Evolutionary conservation across 2,329 filamentous ascomycete genomes (phyloP).

Genomic region (Aulographum hederae): DNA sequence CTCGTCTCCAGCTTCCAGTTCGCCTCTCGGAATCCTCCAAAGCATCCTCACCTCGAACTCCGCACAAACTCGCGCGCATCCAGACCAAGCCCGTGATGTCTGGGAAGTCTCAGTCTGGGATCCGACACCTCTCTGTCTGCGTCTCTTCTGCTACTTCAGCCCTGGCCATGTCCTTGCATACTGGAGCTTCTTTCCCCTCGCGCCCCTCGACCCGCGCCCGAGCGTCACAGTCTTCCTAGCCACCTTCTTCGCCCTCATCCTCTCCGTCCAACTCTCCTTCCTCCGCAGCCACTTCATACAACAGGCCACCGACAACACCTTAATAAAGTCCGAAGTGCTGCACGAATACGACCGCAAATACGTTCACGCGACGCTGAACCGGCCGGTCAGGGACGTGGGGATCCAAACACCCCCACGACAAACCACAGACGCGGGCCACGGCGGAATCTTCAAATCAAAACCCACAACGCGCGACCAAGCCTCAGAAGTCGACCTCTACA

Average conservation of each 20-base stretch:
- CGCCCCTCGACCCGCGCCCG: conserved; percentile 56
- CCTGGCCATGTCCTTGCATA: conserved; percentile 87
- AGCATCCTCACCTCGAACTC: conserved; percentile 46
- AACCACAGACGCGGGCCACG: no score
- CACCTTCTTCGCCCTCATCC: conserved; percentile 52
- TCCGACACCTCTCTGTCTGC: conserved; percentile 65
- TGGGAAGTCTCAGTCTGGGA: conserved; percentile 95
- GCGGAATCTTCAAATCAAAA: conserved; percentile 12
- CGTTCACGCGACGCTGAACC: conserved; percentile 77
- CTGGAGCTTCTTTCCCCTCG: conserved; percentile 68
- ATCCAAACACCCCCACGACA: conserved; percentile 63
- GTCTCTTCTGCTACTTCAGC: conserved; percentile 78
- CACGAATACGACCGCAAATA: conserved; percentile 94
- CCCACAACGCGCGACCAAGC: conserved; percentile 18
- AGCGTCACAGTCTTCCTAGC: conserved; percentile 76
- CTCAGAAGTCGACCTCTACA: conserved; percentile 41
- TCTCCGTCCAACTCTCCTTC: conserved; percentile 61
- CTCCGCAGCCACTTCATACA: conserved; percentile 60
- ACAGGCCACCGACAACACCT: conserved; percentile 64
- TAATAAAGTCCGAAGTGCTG: conserved; percentile 83
- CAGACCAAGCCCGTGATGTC: conserved; percentile 60
- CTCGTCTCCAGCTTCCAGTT: conserved; percentile 59
- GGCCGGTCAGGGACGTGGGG: conserved; percentile 56
- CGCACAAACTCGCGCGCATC: conserved; percentile 70
- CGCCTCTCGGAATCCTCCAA: conserved; percentile 29